These are phyloP conservation scores for Penicillium oxalicum DNA, from an alignment of 2,329 filamentous ascomycete species.

Conservation along the genomic window DNA sequence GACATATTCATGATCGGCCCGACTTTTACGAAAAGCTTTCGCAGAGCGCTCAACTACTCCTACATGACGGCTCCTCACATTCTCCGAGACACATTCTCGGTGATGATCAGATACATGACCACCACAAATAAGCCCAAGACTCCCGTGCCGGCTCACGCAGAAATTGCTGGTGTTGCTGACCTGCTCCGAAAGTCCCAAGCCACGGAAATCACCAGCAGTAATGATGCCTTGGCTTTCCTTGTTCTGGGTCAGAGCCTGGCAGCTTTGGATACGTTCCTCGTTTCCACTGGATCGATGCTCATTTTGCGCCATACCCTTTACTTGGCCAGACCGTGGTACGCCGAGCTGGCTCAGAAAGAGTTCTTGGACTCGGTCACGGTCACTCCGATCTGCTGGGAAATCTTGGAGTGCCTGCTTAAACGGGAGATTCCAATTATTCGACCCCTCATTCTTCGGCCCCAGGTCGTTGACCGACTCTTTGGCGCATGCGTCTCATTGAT, in stretches of 20 bases:
- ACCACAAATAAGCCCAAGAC: background rate
- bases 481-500: constrained; percentile 2
- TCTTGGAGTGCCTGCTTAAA: constrained; percentile 1
- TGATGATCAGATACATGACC: constrained; percentile 1
- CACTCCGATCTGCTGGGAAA: constrained; percentile 1
- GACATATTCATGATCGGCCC: constrained; percentile 5
- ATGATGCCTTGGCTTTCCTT: constrained; percentile 1
- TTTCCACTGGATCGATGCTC: constrained; percentile 3
- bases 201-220: background rate
- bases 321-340: constrained; percentile 2
- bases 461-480: background rate
- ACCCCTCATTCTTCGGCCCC: background rate
- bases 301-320: constrained; percentile 1
- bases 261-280: constrained; percentile 1
- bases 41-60: constrained; percentile 1
- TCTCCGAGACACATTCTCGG: background rate
- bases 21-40: constrained; percentile 1
- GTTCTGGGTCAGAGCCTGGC: constrained; percentile 1
- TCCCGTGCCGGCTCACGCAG: background rate
- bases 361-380: constrained; percentile 1
- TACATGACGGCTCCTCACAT: background rate
- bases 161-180: background rate
- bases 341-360: constrained; percentile 1
- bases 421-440: constrained; percentile 2
- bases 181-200: background rate